Base-by-base conservation (phyloP, 768 basidiomycete species). In the Glaciozyma antarctica region DNA sequence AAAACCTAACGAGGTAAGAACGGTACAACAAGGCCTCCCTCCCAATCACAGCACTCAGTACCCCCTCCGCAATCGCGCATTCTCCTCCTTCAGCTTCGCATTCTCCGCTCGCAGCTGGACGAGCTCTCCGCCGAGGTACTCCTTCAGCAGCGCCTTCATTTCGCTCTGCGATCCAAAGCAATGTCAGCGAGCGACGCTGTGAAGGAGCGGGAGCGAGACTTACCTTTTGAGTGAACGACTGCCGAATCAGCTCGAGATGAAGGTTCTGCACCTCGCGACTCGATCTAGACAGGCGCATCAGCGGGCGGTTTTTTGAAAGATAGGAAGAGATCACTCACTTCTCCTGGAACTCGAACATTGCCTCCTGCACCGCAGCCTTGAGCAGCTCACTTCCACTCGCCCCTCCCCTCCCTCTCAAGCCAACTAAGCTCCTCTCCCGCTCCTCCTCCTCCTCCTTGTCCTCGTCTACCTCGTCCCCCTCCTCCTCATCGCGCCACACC, bases 51-150 rank as follows among this genome's bases (percentile, higher is more conserved):
- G 5, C 15, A 13, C 51, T 52, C 51, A 52, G 16, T 52, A 52
- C 15, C 51, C 51, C 51, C 55, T 34, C 55, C 38, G 17, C 17
- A 56, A 34, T 34, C 55, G 21, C 8, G 30, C 55, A 32, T 56
- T 56, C 55, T 56, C 55, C 17, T 30, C 55, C 13, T 34, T 32
- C 12, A 56, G 55, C 10, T 21, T 17, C 10, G 55, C 55, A 38
- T 56, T 56, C 55, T 56, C 55, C 38, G 22, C 55, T 7, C 55
- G 55, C 34, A 56, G 55, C 22, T 32, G 55, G 22, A 9, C 34
- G 34, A 56, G 55, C 55, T 56, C 55, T 13, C 34, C 55, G 21
- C 55, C 55, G 38, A 56, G 55, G 32, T 34, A 56, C 55, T 56
- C 34, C 32, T 41, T 32, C 55, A 56, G n/a, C 30, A 56, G 55